Evolutionary conservation across 108 stramenopile species (phyloP).

Genomic region (Tribonema minus): DNA sequence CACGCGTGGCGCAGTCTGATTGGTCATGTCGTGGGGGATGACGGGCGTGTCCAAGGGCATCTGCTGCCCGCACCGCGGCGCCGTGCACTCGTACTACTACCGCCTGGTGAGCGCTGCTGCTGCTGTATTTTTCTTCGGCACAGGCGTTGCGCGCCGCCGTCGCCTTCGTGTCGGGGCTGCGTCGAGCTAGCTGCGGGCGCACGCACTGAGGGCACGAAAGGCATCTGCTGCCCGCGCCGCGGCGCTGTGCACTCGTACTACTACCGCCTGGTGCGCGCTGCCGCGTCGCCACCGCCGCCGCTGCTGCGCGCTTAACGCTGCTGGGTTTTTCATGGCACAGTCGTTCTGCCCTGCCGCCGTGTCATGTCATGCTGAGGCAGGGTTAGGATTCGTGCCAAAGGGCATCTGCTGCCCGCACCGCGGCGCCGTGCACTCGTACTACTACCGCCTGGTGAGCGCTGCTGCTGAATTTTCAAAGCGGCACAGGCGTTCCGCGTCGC

Average conservation of each 20-base stretch:
- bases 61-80: conserved; percentile 65
- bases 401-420: conserved; percentile 67
- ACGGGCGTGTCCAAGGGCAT: conserved; percentile 69
- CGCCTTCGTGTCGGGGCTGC: too few species aligned
- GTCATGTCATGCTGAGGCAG: too few species aligned
- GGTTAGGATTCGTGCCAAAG: conserved; percentile 61
- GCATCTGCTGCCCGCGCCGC: conserved; percentile 64
- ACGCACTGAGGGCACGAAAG: conserved; percentile 65
- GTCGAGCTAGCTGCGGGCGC: too few species aligned
- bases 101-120: conserved; percentile 44
- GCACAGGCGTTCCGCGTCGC: too few species aligned
- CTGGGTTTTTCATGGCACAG: too few species aligned
- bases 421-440: conserved; percentile 62
- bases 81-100: conserved; percentile 60
- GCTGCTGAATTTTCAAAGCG: too few species aligned
- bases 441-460: conserved; percentile 50
- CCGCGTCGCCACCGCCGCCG: too few species aligned
- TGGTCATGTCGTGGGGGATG: conserved; percentile 62
- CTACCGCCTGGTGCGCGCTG: conserved; percentile 54
- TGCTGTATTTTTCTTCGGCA: too few species aligned
- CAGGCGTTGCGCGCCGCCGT: too few species aligned
- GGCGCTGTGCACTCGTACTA: conserved; percentile 62
- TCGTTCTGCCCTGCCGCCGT: too few species aligned
- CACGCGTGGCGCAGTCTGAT: too few species aligned
- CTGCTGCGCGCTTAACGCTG: background rate